Evolutionary conservation across 352 stramenopile species (phyloP).

Genomic region (Phytophthora lateralis): DNA sequence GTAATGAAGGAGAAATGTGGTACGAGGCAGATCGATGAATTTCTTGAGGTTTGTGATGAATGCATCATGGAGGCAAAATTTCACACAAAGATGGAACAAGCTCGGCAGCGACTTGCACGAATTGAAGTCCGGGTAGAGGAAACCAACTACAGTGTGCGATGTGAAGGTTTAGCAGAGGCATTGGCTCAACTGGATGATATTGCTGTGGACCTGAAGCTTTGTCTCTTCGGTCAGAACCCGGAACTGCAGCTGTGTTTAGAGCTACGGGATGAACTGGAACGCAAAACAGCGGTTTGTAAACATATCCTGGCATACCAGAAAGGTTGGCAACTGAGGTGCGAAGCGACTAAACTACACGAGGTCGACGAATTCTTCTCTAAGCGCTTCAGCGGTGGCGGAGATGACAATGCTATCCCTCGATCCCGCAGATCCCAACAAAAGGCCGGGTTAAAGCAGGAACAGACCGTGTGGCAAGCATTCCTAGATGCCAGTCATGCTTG

Average conservation of each 20-base stretch:
- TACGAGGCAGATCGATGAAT: constrained; percentile 14
- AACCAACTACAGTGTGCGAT: constrained; percentile 47
- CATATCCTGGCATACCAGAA: constrained; percentile 48
- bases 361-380: constrained; percentile 65
- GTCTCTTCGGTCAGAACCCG: constrained; percentile 49
- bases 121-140: constrained; percentile 44
- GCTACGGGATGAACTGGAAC: constrained; percentile 39
- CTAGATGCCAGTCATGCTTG: constrained; percentile 41
- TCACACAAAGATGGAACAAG: constrained; percentile 39
- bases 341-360: constrained; percentile 59
- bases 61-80: constrained; percentile 60
- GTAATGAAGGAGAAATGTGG: constrained; percentile 35
- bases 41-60: constrained; percentile 49
- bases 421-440: constrained; percentile 12
- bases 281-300: constrained; percentile 39
- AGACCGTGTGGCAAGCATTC: constrained; percentile 42
- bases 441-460: constrained; percentile 20
- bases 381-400: constrained; percentile 14
- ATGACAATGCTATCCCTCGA: constrained; percentile 24
- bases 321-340: constrained; percentile 50
- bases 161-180: constrained; percentile 35
- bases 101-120: constrained; percentile 34
- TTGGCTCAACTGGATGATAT: constrained; percentile 43
- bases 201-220: constrained; percentile 42
- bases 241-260: constrained; percentile 38